These are phyloP conservation scores for Gnomoniopsis smithogilvyi DNA, from an alignment of 2,329 filamentous ascomycete species.

Conservation along the genomic window DNA sequence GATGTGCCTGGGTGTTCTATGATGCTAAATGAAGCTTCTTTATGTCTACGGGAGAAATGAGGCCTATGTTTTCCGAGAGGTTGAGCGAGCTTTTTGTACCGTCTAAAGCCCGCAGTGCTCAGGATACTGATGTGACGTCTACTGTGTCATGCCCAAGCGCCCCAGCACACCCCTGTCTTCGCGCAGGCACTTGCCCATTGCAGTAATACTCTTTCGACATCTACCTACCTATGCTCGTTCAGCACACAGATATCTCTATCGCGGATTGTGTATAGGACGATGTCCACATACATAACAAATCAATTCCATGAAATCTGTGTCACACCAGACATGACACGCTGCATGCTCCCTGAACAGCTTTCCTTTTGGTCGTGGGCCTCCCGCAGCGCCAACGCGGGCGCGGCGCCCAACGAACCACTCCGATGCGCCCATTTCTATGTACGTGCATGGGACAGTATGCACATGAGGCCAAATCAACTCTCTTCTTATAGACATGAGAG, in stretches of 20 bases:
- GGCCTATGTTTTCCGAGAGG: background rate
- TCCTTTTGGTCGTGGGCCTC: slow-evolving; percentile 5
- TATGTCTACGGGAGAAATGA: too few relatives aligned
- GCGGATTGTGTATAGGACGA: too few relatives aligned
- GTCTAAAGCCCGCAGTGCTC: background rate
- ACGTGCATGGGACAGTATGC: background rate
- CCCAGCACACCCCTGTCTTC: background rate
- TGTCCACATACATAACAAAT: background rate
- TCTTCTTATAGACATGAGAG: too few relatives aligned
- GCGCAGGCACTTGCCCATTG: background rate
- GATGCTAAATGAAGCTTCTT: background rate
- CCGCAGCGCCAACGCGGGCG: background rate
- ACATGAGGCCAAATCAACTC: too few relatives aligned
- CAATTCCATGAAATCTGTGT: background rate
- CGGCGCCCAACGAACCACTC: background rate
- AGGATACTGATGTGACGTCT: slow-evolving; percentile 1
- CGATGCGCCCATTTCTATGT: background rate
- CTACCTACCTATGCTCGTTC: background rate
- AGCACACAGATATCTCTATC: too few relatives aligned
- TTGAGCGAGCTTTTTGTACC: background rate
- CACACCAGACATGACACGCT: background rate
- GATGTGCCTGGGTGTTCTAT: background rate
- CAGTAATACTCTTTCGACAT: background rate
- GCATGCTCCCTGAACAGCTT: background rate
- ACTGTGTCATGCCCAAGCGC: background rate